phyloP scores from a whole-genome alignment of 495 filamentous ascomycete genomes.

The Terfezia boudieri region DNA sequence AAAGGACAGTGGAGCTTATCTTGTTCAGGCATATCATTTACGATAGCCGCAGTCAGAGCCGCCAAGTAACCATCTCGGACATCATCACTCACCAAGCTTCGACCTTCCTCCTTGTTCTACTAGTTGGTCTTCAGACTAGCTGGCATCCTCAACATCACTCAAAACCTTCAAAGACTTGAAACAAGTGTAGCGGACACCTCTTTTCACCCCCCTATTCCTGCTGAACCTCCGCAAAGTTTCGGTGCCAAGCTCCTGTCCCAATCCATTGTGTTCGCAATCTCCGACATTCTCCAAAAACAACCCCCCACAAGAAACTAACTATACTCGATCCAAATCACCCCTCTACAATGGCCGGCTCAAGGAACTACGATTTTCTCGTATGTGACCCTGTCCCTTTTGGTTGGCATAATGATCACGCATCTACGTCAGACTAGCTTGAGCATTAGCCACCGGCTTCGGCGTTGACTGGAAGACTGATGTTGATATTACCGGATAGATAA shows the following conservation, averaged over 20 bases:
- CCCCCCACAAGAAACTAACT: background rate
- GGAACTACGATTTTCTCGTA: constrained; percentile 98
- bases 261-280: background rate
- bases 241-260: constrained; percentile 6
- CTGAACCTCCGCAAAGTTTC: background rate
- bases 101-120: background rate
- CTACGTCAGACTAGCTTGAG: too few species aligned
- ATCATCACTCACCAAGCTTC: background rate
- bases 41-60: too few species aligned
- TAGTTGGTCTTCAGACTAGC: background rate
- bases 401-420: too few species aligned
- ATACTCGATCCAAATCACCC: background rate
- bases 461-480: constrained; percentile 2
- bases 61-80: background rate
- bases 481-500: constrained; percentile 43
- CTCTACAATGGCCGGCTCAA: constrained; percentile 67
- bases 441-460: too few species aligned
- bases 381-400: constrained; percentile 12
- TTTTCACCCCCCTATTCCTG: background rate
- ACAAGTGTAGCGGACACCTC: background rate
- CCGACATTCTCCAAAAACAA: background rate
- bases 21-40: too few species aligned
- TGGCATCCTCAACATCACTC: background rate
- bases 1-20: too few species aligned
- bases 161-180: background rate